Base-by-base conservation (phyloP, 83 land plant genomes). In the Isoetes engelmannii region DNA sequence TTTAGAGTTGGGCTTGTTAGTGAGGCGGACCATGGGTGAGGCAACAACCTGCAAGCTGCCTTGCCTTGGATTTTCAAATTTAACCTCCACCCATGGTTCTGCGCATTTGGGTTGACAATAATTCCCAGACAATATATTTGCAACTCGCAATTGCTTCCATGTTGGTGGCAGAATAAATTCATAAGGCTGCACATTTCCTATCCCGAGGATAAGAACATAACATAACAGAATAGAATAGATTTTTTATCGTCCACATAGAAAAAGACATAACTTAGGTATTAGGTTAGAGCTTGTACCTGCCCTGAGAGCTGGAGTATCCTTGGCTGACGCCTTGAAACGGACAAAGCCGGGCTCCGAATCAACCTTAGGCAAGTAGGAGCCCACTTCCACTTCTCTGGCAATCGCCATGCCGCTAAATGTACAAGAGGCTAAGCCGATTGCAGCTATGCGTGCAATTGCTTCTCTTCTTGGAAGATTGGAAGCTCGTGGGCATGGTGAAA, bases 51-150 rank as follows among this genome's bases (percentile, higher is more conserved):
- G 99, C 6, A 92, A 68, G 18, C 88, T 86, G 7, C 99, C 99
- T 47, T 94, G 90, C 45, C 88, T 90, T 47, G 76, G 82, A 71
- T 85, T 85, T 67, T 90, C 92, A 75, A 94, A 94, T 67, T 94
- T 94, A 12, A 89, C 99, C 71, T 94, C 99, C 66, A 94, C 87
- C 99, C 99, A 94, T 5, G 99, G 99, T 73, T 94, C 99, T 3
- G 97, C 99, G 63, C 99, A 94, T 72, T 94, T 94, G 10, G 99
- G 99, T 76, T 94, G 97, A 84, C 97, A 94, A 68, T 94, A 94
- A 61, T 94, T 94, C 4, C 97, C 99, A 0, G 97, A 90, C 15
- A 94, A 73, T 15, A 94, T 94, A 79, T 94, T 94, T 45, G 99
- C 99, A 42, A 94, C 67, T 9, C 97, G 80, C 4, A 74, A 70